These are phyloP conservation scores for Exserohilum turcica DNA, from an alignment of 2,329 filamentous ascomycete genomes.

Conservation along the genomic window DNA sequence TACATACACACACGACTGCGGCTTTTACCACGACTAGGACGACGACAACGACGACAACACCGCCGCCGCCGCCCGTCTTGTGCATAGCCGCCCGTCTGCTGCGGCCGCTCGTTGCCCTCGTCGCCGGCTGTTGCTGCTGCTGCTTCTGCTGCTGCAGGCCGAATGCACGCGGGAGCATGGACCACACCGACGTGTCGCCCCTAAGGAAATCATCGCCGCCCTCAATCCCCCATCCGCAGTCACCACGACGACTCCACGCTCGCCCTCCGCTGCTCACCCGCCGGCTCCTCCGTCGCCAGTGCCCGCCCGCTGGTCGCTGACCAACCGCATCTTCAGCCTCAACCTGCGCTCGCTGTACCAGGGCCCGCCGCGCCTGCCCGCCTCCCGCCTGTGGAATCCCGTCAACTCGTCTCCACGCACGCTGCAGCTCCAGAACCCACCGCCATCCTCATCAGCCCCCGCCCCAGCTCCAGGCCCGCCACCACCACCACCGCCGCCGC, in stretches of 20 bases:
- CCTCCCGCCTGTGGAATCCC: slow-evolving; percentile 64
- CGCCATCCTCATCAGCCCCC: not conserved
- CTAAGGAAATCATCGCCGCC: slow-evolving; percentile 15
- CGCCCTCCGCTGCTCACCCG: slow-evolving; percentile 34
- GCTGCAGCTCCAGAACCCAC: slow-evolving; percentile 42
- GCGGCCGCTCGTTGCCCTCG: not conserved
- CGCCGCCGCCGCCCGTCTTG: no score
- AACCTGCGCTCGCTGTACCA: slow-evolving; percentile 36
- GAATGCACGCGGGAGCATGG: slow-evolving; percentile 21
- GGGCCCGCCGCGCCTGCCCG: slow-evolving; percentile 44
- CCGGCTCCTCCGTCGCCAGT: slow-evolving; percentile 30
- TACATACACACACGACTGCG: no score
- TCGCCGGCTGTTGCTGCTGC: not conserved
- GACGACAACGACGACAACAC: no score
- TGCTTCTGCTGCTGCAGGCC: slow-evolving; percentile 7
- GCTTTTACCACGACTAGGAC: no score
- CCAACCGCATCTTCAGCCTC: slow-evolving; percentile 50
- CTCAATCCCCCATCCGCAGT: slow-evolving; percentile 14
- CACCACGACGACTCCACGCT: slow-evolving; percentile 36
- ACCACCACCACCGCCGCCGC: not conserved
- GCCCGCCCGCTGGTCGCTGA: slow-evolving; percentile 49
- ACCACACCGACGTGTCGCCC: slow-evolving; percentile 13
- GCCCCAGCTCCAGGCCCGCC: not conserved
- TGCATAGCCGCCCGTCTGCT: no score
- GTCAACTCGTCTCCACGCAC: slow-evolving; percentile 63